Percentiles rank a stretch among this genome's conserved stretches.
phyloP scores from a whole-genome alignment of 2,329 filamentous ascomycete genomes.

The Aureobasidium sp. region DNA sequence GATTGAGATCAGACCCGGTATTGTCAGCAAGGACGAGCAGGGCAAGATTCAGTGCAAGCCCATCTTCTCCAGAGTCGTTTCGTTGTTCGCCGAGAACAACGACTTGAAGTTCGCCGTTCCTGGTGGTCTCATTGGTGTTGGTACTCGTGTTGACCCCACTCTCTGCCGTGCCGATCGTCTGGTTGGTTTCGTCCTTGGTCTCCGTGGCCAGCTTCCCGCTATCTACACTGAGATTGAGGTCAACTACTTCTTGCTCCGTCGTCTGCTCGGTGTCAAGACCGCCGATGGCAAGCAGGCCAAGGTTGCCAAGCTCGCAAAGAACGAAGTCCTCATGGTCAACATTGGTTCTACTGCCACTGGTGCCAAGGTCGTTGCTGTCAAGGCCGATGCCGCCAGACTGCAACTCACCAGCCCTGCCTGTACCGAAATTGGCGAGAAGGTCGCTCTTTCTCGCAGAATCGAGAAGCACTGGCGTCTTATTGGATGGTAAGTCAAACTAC shows the following conservation, averaged over 20 bases:
- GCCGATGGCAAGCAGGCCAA: constrained; percentile 99
- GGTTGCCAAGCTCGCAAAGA: constrained; percentile 96
- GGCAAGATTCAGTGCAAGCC: constrained; percentile 94
- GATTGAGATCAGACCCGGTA: constrained; percentile 97
- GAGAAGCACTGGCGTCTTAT: constrained; percentile 99
- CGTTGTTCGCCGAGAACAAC: constrained; percentile 95
- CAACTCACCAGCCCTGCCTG: constrained; percentile 78
- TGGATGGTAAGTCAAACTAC: constrained; percentile 52
- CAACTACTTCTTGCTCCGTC: constrained; percentile 96
- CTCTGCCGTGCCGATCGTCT: constrained; percentile 98
- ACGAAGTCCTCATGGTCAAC: constrained; percentile 99
- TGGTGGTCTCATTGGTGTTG: constrained; percentile 92
- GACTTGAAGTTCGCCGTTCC: constrained; percentile 97
- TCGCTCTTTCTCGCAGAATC: constrained; percentile 89
- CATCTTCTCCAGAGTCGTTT: constrained; percentile 91
- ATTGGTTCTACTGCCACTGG: constrained; percentile 96
- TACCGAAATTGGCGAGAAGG: constrained; percentile 97
- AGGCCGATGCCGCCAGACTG: constrained; percentile 94
- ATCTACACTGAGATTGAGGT: constrained; percentile 99
- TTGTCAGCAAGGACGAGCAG: constrained; percentile 89
- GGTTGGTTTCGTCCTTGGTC: constrained; percentile 93
- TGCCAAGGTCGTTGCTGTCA: constrained; percentile 94
- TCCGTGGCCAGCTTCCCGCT: constrained; percentile 85
- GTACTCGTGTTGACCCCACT: constrained; percentile 93
- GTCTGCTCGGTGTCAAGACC: constrained; percentile 92